Percentiles rank a stretch among this genome's conserved stretches.
Conservation (phyloP, 2,329 filamentous ascomycete genomes). For the Botrytis aclada region DNA sequence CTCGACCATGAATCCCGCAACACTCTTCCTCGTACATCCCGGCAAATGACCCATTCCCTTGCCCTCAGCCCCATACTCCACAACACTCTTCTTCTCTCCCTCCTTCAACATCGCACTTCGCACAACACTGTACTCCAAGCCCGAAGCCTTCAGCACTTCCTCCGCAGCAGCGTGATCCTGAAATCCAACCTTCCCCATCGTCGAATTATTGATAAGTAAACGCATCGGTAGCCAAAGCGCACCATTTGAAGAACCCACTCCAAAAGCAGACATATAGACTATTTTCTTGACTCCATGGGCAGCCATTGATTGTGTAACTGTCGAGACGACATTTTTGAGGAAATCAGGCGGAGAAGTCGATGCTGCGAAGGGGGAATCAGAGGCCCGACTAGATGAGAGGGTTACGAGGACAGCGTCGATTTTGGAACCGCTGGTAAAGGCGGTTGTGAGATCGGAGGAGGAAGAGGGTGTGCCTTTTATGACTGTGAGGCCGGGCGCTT, state of each 20-base stretch:
- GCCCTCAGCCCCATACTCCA: conserved; percentile 33
- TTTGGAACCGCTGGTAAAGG: conserved; percentile 25
- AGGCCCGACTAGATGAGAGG: conserved; percentile 46
- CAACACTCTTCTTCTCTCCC: conserved; percentile 22
- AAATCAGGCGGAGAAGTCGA: conserved; percentile 6
- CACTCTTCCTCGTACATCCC: conserved; percentile 26
- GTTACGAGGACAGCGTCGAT: conserved; percentile 47
- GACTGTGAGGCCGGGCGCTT: conserved; percentile 40
- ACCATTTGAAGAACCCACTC: conserved; percentile 45
- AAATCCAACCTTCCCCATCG: conserved; percentile 42
- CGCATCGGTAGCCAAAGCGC: conserved; percentile 44
- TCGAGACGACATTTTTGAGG: not conserved
- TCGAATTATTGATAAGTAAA: conserved; percentile 45
- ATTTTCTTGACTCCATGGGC: conserved; percentile 41
- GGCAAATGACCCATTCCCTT: conserved; percentile 22
- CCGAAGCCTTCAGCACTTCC: conserved; percentile 12
- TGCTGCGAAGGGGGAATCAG: conserved; percentile 48
- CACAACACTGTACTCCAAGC: conserved; percentile 26
- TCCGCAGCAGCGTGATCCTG: conserved; percentile 45
- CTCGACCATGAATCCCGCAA: conserved; percentile 47
- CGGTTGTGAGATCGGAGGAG: not conserved
- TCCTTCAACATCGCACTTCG: conserved; percentile 26
- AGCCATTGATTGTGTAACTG: conserved; percentile 38
- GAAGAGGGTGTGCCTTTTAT: conserved; percentile 37
- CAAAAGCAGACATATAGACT: conserved; percentile 50